A percentile compares a stretch with the other conserved stretches of the same genome.
Evolutionary conservation across 129 eudicot genomes (phyloP).

Genomic region (Tagetes patula): DNA sequence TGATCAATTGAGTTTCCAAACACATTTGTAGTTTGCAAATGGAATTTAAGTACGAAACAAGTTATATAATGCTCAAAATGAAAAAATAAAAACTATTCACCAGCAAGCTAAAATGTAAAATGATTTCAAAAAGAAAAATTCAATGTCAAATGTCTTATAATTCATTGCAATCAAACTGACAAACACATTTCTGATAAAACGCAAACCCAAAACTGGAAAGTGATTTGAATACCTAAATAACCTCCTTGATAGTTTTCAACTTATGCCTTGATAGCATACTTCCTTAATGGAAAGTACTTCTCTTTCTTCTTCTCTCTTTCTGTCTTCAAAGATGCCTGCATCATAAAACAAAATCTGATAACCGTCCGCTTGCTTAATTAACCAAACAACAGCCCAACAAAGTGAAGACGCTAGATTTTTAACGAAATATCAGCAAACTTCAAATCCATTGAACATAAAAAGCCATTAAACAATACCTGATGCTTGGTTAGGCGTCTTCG

Average conservation of each 20-base stretch:
- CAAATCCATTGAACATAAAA: not conserved
- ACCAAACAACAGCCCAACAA: not conserved
- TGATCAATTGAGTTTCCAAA: no score
- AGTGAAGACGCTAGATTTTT: no score
- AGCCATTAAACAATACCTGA: conserved; percentile 37
- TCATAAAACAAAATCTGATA: not conserved
- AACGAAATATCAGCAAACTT: no score
- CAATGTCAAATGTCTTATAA: conserved; percentile 15
- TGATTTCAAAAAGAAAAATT: not conserved
- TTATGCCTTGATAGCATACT: conserved; percentile 67
- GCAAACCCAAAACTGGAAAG: conserved; percentile 26
- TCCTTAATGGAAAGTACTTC: conserved; percentile 66
- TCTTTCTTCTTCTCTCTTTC: conserved; percentile 69
- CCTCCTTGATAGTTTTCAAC: conserved; percentile 6
- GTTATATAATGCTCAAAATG: no score
- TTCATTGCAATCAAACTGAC: conserved; percentile 30
- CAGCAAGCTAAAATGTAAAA: not conserved
- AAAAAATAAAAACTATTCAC: not conserved
- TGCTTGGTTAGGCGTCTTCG: conserved; percentile 74
- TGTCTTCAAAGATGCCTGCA: conserved; percentile 62
- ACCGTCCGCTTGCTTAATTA: not conserved
- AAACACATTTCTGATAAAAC: conserved; percentile 27
- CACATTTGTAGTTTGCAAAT: no score
- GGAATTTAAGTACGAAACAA: no score
- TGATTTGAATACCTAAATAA: conserved; percentile 23